phyloP scores from a whole-genome alignment of 75 land plant species.

The Cupressus sempervirens region DNA sequence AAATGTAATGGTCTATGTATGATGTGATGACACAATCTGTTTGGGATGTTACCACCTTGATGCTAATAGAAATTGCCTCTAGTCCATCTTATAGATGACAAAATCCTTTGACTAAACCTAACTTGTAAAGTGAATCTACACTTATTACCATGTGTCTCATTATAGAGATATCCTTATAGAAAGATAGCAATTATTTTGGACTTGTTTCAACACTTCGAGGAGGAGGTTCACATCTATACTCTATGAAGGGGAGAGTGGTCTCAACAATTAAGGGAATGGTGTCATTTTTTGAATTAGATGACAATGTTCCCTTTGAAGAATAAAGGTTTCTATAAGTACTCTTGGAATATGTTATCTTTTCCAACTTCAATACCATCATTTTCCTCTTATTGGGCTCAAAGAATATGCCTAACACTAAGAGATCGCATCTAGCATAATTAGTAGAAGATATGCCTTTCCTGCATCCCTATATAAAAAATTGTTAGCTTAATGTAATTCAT shows the following conservation, averaged over 20 bases:
- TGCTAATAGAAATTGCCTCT: slow-evolving; percentile 36
- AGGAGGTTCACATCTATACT: slow-evolving; percentile 25
- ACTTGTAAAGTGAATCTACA: slow-evolving; percentile 45
- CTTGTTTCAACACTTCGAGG: slow-evolving; percentile 29
- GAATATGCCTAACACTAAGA: neutral
- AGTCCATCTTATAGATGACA: slow-evolving; percentile 54
- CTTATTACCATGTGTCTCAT: slow-evolving; percentile 45
- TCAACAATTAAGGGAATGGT: slow-evolving; percentile 23
- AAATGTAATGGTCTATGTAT: slow-evolving; percentile 48
- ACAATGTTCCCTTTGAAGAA: neutral
- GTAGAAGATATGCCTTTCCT: neutral
- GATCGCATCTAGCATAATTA: neutral
- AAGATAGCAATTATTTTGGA: slow-evolving; percentile 29
- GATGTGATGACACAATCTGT: slow-evolving; percentile 34
- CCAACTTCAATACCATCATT: neutral
- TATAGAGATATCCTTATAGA: slow-evolving; percentile 33
- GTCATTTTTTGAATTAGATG: slow-evolving; percentile 8
- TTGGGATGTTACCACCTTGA: slow-evolving; percentile 30
- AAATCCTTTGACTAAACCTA: slow-evolving; percentile 36
- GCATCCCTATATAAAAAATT: neutral
- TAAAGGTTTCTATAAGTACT: neutral
- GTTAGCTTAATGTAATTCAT: too few species aligned
- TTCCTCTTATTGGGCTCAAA: neutral
- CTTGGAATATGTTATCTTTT: neutral
- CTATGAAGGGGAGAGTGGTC: slow-evolving; percentile 30